Percentiles rank a stretch among this genome's conserved stretches.
These are phyloP conservation scores for Cudoniella acicularis DNA, from an alignment of 495 filamentous ascomycete species.

Conservation along the genomic window DNA sequence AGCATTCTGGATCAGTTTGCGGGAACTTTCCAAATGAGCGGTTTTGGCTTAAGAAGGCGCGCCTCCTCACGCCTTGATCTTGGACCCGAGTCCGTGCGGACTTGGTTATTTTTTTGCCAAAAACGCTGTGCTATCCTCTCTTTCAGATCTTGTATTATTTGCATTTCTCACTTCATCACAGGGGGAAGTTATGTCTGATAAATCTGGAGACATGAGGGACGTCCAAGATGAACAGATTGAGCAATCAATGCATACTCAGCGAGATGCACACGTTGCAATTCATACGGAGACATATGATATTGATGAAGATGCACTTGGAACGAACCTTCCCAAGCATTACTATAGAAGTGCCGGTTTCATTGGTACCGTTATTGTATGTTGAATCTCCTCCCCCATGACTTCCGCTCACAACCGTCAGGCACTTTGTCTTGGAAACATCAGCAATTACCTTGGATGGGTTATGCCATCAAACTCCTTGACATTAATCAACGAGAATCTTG, in stretches of 20 bases:
- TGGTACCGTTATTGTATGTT: conserved; percentile 7
- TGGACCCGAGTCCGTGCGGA: background rate
- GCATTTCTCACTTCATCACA: background rate
- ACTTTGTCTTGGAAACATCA: conserved; percentile 7
- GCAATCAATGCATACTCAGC: background rate
- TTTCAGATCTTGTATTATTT: background rate
- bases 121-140: background rate
- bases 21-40: too few species aligned
- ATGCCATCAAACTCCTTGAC: conserved; percentile 1
- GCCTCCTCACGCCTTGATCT: too few species aligned
- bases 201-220: background rate
- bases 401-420: too few species aligned
- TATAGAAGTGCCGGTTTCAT: conserved; percentile 6
- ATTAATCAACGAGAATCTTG: conserved; percentile 29
- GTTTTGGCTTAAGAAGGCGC: too few species aligned
- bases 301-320: conserved; percentile 8
- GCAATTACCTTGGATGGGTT: conserved; percentile 6
- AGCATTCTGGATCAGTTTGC: too few species aligned
- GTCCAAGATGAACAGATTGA: conserved; percentile 5
- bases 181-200: background rate
- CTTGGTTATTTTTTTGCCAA: background rate
- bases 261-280: conserved; percentile 4
- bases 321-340: conserved; percentile 9
- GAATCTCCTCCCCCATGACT: too few species aligned
- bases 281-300: conserved; percentile 10